These are phyloP conservation scores for Phlebiopsis gigantea DNA, from an alignment of 768 basidiomycete species.

Conservation along the genomic window DNA sequence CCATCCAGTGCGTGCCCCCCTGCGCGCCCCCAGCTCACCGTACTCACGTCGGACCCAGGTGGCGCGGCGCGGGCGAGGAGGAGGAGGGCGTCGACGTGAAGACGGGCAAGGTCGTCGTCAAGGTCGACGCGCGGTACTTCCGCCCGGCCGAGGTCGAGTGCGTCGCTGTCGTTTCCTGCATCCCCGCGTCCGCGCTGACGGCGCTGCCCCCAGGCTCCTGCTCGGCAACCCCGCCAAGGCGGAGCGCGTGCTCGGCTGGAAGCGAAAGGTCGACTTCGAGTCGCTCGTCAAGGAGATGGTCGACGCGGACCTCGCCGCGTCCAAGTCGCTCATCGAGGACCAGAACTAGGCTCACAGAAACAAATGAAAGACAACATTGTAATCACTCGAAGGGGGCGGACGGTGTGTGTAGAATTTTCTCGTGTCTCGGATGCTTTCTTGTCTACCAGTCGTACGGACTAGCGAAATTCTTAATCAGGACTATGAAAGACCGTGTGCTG, in stretches of 20 bases:
- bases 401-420: too few relatives aligned
- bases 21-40: constrained; percentile 5
- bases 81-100: constrained; percentile 74
- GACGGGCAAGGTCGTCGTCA: constrained; percentile 70
- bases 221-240: constrained; percentile 89
- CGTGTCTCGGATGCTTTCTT: too few relatives aligned
- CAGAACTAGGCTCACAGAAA: too few relatives aligned
- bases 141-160: constrained; percentile 94
- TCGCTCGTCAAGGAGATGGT: constrained; percentile 92
- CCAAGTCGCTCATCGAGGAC: constrained; percentile 72
- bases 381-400: too few relatives aligned
- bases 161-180: constrained; percentile 28
- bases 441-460: too few relatives aligned
- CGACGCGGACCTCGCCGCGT: constrained; percentile 68
- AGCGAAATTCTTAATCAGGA: too few relatives aligned
- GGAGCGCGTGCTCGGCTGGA: constrained; percentile 86
- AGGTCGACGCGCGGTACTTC: constrained; percentile 87
- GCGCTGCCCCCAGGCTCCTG: constrained; percentile 53
- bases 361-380: too few relatives aligned
- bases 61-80: constrained; percentile 71
- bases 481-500: too few relatives aligned
- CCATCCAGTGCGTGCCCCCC: constrained; percentile 48
- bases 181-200: not conserved
- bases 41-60: constrained; percentile 35
- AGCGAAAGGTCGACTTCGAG: constrained; percentile 79